These are phyloP conservation scores for Kodamaea anthophila DNA, from an alignment of 1,139 yeast species.

Conservation along the genomic window DNA sequence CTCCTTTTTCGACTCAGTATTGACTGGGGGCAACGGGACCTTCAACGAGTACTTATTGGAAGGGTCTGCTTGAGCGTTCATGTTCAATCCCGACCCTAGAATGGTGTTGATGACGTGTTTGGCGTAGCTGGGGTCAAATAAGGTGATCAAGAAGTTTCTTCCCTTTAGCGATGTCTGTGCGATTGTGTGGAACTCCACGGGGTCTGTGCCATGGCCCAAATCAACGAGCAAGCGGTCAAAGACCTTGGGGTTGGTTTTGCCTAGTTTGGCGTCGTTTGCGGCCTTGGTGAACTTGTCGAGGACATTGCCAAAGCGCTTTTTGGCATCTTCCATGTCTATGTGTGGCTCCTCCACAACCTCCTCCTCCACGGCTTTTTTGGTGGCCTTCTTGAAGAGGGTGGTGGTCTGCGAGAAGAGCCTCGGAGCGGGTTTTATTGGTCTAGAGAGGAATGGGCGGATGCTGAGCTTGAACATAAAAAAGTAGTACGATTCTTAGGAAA, in stretches of 20 bases:
- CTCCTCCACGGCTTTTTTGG: too few relatives aligned
- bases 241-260: conserved; percentile 58
- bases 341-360: conserved; percentile 16
- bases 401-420: too few relatives aligned
- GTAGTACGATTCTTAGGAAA: too few relatives aligned
- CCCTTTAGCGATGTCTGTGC: conserved; percentile 74
- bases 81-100: conserved; percentile 58
- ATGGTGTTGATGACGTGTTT: conserved; percentile 67
- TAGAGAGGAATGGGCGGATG: too few relatives aligned
- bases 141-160: conserved; percentile 63
- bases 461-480: too few relatives aligned
- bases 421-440: too few relatives aligned
- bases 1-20: conserved; percentile 61
- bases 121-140: conserved; percentile 72
- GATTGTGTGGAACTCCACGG: conserved; percentile 44
- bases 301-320: conserved; percentile 41
- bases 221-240: conserved; percentile 56
- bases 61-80: conserved; percentile 76
- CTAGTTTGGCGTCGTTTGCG: conserved; percentile 59
- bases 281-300: conserved; percentile 49
- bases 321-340: conserved; percentile 37
- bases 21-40: conserved; percentile 70
- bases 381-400: too few relatives aligned
- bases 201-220: conserved; percentile 41
- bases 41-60: conserved; percentile 66